Conservation (phyloP, 176 grass and related monocot genomes). For the Areca catechu region DNA sequence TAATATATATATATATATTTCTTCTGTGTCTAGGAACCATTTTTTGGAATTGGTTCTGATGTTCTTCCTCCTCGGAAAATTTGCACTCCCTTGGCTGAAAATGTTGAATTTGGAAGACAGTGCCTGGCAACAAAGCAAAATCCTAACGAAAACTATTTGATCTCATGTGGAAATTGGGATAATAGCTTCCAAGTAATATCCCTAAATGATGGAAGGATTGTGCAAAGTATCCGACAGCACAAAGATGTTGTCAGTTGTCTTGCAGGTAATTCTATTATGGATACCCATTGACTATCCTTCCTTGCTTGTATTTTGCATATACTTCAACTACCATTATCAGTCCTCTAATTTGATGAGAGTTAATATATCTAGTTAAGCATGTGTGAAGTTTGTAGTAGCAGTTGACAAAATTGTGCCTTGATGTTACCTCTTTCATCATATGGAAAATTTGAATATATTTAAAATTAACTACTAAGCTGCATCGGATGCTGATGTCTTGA, state of each 20-base stretch:
- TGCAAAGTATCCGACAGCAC: conserved; percentile 90
- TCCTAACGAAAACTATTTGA: conserved; percentile 80
- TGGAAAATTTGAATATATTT: no score
- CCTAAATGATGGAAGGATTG: conserved; percentile 79
- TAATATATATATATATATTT: conserved; percentile 11
- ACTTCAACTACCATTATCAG: no score
- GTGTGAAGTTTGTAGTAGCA: no score
- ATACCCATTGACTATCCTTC: not conserved
- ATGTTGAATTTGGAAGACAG: conserved; percentile 82
- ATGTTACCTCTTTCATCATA: no score
- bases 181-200: conserved; percentile 98
- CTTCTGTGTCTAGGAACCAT: conserved; percentile 61
- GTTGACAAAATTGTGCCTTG: no score
- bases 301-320: no score
- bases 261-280: conserved; percentile 44
- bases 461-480: no score
- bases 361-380: no score
- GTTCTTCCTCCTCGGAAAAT: conserved; percentile 77
- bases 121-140: conserved; percentile 72
- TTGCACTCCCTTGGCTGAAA: conserved; percentile 72
- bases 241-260: conserved; percentile 98
- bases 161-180: conserved; percentile 95
- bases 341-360: no score
- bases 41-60: conserved; percentile 96
- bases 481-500: no score